Conservation (phyloP, 768 basidiomycete species). For the Butyriboletus loyo region DNA sequence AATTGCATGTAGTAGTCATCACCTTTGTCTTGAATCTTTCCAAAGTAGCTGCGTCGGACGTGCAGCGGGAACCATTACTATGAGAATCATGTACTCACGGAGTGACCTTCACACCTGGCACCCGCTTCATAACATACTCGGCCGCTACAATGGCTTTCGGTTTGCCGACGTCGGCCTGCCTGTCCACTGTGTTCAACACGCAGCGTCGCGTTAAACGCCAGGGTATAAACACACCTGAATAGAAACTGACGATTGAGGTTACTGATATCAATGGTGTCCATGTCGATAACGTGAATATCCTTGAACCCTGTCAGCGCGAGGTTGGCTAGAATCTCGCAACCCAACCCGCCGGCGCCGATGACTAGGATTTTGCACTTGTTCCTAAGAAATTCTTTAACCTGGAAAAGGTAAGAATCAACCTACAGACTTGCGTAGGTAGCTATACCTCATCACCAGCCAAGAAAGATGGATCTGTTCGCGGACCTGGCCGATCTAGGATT, state of each 20-base stretch:
- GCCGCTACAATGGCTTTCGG: conserved; percentile 94
- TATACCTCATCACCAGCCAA: conserved; percentile 76
- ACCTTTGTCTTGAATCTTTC: conserved; percentile 97
- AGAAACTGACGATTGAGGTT: conserved; percentile 98
- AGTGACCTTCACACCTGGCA: conserved; percentile 94
- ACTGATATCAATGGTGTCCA: conserved; percentile 99
- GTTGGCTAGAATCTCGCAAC: conserved; percentile 96
- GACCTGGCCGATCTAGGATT: conserved; percentile 81
- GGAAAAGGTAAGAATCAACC: not conserved
- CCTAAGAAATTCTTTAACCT: conserved; percentile 89
- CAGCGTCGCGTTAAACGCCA: not conserved
- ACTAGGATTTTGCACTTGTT: conserved; percentile 89
- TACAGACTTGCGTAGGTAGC: not conserved
- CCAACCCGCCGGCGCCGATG: conserved; percentile 96
- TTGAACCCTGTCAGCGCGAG: conserved; percentile 95
- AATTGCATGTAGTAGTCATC: conserved; percentile 96
- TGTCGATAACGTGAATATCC: conserved; percentile 99
- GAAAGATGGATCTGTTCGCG: conserved; percentile 83
- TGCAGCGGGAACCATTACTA: conserved; percentile 3
- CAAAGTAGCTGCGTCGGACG: conserved; percentile 66
- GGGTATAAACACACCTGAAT: conserved; percentile 63
- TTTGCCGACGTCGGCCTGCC: conserved; percentile 87
- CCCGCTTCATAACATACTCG: conserved; percentile 94
- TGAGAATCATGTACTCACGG: conserved; percentile 59
- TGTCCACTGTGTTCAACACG: conserved; percentile 28